Percentiles rank a stretch among this genome's conserved stretches.
phyloP scores from a whole-genome alignment of 2,329 filamentous ascomycete species.

The Apiospora pterosperma region DNA sequence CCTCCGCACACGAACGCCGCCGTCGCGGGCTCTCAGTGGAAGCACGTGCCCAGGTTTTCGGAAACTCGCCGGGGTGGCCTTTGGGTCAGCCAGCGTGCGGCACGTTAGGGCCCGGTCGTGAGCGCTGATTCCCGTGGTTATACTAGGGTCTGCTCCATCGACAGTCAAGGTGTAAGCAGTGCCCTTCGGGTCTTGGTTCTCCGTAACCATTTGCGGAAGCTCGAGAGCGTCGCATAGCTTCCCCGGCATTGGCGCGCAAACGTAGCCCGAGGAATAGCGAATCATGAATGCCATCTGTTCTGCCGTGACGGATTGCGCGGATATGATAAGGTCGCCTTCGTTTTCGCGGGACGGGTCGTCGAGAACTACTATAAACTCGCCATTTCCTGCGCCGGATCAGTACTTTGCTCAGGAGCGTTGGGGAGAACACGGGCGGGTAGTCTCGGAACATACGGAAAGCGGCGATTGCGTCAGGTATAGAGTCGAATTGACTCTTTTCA shows the following conservation, averaged over 20 bases:
- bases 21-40: conserved; percentile 73
- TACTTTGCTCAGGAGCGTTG: conserved; percentile 9
- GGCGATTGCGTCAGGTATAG: conserved; percentile 61
- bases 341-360: conserved; percentile 93
- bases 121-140: conserved; percentile 88
- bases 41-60: conserved; percentile 87
- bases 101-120: conserved; percentile 83
- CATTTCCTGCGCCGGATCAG: conserved; percentile 51
- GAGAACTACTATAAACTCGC: conserved; percentile 93
- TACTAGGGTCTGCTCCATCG: conserved; percentile 68
- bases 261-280: conserved; percentile 82
- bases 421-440: conserved; percentile 6
- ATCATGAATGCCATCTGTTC: conserved; percentile 96
- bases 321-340: conserved; percentile 96
- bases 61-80: conserved; percentile 57
- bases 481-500: conserved; percentile 55
- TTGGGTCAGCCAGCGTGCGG: conserved; percentile 68
- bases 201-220: conserved; percentile 83
- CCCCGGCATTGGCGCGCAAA: conserved; percentile 81
- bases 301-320: conserved; percentile 77
- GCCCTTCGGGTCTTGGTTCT: conserved; percentile 75
- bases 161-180: conserved; percentile 93
- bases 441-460: conserved; percentile 54
- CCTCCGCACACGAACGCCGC: conserved; percentile 73
- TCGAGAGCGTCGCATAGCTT: conserved; percentile 65